A percentile compares a stretch with the other conserved stretches of the same genome.
phyloP scores from a whole-genome alignment of 495 filamentous ascomycete genomes.

The Lindgomyces ingoldianus region DNA sequence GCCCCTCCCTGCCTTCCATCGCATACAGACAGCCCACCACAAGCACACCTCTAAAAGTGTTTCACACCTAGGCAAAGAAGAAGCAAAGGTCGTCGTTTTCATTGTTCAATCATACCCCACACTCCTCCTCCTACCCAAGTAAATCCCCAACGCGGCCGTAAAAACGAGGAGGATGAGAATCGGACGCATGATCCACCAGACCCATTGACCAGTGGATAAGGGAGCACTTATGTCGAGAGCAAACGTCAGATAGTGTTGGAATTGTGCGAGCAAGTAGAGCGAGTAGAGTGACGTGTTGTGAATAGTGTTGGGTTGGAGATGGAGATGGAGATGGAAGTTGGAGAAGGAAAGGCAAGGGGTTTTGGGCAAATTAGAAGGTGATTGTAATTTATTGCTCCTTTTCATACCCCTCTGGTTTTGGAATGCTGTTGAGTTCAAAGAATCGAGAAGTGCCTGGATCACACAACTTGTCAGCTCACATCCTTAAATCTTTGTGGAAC shows the following conservation, averaged over 20 bases:
- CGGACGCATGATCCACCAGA: slow-evolving; percentile 13
- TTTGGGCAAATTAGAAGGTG: too few species aligned
- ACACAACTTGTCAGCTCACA: background rate
- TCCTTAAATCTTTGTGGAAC: too few species aligned
- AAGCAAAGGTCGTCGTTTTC: background rate
- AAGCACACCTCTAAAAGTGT: too few species aligned
- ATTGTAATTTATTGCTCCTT: slow-evolving; percentile 48
- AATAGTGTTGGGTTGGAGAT: too few species aligned
- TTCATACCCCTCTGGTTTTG: slow-evolving; percentile 81
- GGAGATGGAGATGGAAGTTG: too few species aligned
- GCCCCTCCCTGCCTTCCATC: too few species aligned
- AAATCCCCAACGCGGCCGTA: slow-evolving; percentile 18
- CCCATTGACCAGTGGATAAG: slow-evolving; percentile 13
- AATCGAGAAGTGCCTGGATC: slow-evolving; percentile 71
- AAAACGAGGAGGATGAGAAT: slow-evolving; percentile 26
- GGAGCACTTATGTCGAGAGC: slow-evolving; percentile 20
- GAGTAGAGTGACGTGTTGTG: background rate
- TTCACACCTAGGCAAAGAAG: background rate
- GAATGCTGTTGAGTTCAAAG: slow-evolving; percentile 76
- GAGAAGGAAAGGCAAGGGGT: too few species aligned
- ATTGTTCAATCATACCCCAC: slow-evolving; percentile 6
- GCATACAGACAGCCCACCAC: too few species aligned
- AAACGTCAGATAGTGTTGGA: slow-evolving; percentile 13
- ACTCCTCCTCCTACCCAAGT: slow-evolving; percentile 8
- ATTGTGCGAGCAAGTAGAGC: background rate